Evolutionary conservation across 257 asterid genomes (phyloP), one percentile per base, ranked within the genome.

Genomic region (Parsonsia alboflavescens): DNA sequence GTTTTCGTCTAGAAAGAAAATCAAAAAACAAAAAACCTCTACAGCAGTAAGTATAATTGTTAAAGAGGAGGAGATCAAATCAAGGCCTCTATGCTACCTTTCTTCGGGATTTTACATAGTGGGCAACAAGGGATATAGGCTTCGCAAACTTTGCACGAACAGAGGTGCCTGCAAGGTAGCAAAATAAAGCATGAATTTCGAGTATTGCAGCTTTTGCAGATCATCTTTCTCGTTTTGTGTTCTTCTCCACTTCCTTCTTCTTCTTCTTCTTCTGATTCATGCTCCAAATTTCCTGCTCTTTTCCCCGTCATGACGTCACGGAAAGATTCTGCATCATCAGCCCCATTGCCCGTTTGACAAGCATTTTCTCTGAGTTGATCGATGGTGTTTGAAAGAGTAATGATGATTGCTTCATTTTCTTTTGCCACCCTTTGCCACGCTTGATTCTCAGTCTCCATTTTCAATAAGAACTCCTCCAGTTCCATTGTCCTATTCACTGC

Each of bases 151-250:
- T 74, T 76, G 87, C 98, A 94, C 6, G 85, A 81, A 44, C 91
- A 89, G 0, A 94, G 86, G 77, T 94, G 98, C 70, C 97, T 83
- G 67, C 97, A 94, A 0, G 97, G 97, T 52, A 94, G 71, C 80
- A 92, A 75, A 57, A 94, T 73, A 15, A 92, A 88, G 71, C 95
- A 76, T 80, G 89, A 78, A 24, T 79, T 77, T 77, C 90, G 70
- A 71, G 48, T 30, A 54, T 77, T 77, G 80, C 98, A 91, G 42
- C 84, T 67, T 74, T 82, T 88, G 80, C 98, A 93, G 1, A 71
- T 45, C 88, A 77, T 63, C n/a, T 56, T 84, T 75, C 78, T 66
- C 63, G 45, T 53, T 45, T 56, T 46, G 16, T 67, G 45, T 19
- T 59, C 65, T 19, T 59, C 65, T 45, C 7, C 65, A 21, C 11